Evolutionary conservation across 495 filamentous ascomycete species (phyloP).

Genomic region (Beverwykella pulmonaria): DNA sequence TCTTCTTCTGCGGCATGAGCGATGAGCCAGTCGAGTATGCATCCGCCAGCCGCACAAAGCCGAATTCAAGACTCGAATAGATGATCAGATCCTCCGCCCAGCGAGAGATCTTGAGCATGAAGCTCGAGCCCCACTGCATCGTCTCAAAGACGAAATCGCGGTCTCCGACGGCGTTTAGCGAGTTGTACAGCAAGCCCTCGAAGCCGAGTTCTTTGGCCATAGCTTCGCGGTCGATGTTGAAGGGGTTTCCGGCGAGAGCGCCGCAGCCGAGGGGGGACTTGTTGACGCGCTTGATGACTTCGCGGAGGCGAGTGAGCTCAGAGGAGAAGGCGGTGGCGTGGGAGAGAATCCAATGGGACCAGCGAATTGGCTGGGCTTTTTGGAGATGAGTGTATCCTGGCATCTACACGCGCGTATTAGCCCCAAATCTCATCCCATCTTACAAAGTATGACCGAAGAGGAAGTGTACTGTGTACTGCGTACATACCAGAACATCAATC

Average conservation of each 20-base stretch:
- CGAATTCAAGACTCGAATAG: constrained; percentile 80
- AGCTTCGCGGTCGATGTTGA: constrained; percentile 82
- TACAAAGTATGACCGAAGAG: too few relatives aligned
- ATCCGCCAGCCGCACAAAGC: constrained; percentile 80
- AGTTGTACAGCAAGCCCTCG: constrained; percentile 78
- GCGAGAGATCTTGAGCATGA: constrained; percentile 85
- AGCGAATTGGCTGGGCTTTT: constrained; percentile 86
- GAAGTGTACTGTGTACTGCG: too few relatives aligned
- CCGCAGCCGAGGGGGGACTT: constrained; percentile 78
- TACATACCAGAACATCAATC: constrained; percentile 57
- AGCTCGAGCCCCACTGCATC: constrained; percentile 82
- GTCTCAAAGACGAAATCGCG: constrained; percentile 89
- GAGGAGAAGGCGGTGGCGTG: constrained; percentile 74
- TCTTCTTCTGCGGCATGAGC: constrained; percentile 92
- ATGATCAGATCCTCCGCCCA: constrained; percentile 91
- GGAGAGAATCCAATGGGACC: constrained; percentile 83
- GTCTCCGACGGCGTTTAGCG: constrained; percentile 79
- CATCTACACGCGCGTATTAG: constrained; percentile 36
- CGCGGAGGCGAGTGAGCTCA: constrained; percentile 78
- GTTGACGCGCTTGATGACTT: constrained; percentile 76
- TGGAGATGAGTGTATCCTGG: constrained; percentile 90
- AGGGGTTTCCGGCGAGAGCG: constrained; percentile 89
- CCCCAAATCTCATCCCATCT: background rate
- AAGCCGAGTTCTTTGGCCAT: constrained; percentile 92
- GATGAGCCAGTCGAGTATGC: constrained; percentile 83